These are phyloP conservation scores for Eucalyptus viminalis DNA, from an alignment of 345 rosid species.

Conservation along the genomic window DNA sequence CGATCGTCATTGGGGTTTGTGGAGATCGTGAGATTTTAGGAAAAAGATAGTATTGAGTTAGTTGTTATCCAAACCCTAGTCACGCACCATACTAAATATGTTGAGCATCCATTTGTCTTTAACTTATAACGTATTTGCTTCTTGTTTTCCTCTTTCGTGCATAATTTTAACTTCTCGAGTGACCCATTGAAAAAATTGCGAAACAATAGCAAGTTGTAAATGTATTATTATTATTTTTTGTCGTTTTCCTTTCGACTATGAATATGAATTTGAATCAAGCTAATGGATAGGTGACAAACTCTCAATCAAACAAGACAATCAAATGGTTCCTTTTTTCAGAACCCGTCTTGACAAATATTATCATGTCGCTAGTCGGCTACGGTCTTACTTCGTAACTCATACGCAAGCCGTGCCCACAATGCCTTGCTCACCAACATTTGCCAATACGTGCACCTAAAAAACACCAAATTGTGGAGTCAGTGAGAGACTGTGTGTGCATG, in stretches of 20 bases:
- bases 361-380: background rate
- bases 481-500: background rate
- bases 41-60: background rate
- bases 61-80: background rate
- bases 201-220: background rate
- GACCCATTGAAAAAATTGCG: background rate
- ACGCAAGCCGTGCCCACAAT: background rate
- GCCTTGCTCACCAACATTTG: background rate
- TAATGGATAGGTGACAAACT: background rate
- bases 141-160: background rate
- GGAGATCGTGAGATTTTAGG: background rate
- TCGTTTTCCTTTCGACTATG: background rate
- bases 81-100: background rate
- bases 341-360: background rate
- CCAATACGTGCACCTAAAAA: background rate
- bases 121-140: background rate
- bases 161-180: background rate
- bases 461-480: background rate
- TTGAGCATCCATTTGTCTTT: background rate
- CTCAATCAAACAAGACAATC: background rate
- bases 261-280: background rate
- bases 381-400: background rate
- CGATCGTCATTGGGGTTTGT: background rate
- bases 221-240: background rate
- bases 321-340: background rate